A percentile compares a stretch with the other conserved stretches of the same genome.
Evolutionary conservation across 495 filamentous ascomycete genomes (phyloP).

Genomic region (Neurospora cerealis): DNA sequence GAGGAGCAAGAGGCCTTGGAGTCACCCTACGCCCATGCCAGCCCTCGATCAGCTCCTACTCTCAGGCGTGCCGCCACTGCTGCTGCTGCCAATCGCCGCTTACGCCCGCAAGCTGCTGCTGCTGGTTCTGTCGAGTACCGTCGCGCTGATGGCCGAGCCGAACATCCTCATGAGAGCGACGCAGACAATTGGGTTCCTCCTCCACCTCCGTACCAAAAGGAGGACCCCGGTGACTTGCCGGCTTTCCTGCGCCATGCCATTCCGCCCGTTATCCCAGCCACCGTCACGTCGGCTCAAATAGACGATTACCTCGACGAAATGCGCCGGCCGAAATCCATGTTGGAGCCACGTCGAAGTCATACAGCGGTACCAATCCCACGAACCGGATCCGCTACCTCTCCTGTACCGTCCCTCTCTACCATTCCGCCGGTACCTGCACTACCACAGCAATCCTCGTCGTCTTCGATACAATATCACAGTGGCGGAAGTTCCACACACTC

Average conservation of each 20-base stretch:
- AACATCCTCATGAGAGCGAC: conserved; percentile 79
- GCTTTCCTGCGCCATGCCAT: conserved; percentile 34
- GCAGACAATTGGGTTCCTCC: conserved; percentile 91
- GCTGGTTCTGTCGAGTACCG: conserved; percentile 36
- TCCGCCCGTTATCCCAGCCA: conserved; percentile 17
- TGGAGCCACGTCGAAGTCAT: conserved; percentile 11
- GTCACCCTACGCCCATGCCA: conserved; percentile 66
- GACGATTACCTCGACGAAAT: background rate
- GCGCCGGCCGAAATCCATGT: conserved; percentile 4
- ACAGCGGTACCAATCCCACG: conserved; percentile 3
- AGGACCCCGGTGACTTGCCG: conserved; percentile 49
- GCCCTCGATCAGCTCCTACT: conserved; percentile 65
- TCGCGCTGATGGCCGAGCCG: conserved; percentile 52
- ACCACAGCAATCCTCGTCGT: background rate
- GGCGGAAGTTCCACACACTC: background rate
- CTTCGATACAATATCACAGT: background rate
- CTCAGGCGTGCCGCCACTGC: conserved; percentile 72
- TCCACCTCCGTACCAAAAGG: conserved; percentile 74
- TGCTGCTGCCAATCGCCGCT: conserved; percentile 55
- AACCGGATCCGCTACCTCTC: conserved; percentile 10
- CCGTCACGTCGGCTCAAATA: background rate
- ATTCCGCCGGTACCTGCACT: conserved; percentile 18
- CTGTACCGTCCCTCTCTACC: conserved; percentile 6
- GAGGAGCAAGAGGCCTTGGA: conserved; percentile 53
- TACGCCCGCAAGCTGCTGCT: conserved; percentile 39